phyloP scores from a whole-genome alignment of 768 basidiomycete species.

The Hygrocybe punicea region DNA sequence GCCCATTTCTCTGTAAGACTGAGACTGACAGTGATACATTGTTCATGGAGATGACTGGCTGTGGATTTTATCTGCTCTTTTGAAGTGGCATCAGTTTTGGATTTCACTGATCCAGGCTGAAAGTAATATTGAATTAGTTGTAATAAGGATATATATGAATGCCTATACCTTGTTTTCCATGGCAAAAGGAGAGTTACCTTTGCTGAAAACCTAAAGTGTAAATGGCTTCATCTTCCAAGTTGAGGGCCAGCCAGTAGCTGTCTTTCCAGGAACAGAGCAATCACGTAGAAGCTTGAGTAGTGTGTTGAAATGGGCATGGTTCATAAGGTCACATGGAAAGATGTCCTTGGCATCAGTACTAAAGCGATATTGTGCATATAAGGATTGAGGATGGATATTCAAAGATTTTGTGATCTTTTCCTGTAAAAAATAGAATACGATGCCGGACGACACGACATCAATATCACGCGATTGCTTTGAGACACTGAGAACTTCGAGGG shows the following conservation, averaged over 20 bases:
- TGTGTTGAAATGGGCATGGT: not conserved
- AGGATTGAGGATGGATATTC: not conserved
- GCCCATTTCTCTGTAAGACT: no score
- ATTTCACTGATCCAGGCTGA: not conserved
- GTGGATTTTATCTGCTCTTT: not conserved
- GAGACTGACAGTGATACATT: not conserved
- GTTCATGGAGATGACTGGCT: not conserved
- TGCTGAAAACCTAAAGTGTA: not conserved
- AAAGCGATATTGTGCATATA: slow-evolving; percentile 5
- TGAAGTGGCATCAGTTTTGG: not conserved
- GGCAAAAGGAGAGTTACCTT: slow-evolving; percentile 3
- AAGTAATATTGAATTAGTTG: not conserved
- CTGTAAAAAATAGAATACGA: no score
- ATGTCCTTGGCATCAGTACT: slow-evolving; percentile 4
- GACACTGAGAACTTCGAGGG: not conserved
- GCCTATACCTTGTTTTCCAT: not conserved
- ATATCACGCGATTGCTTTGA: not conserved
- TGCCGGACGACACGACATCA: not conserved
- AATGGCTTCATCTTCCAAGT: slow-evolving; percentile 1
- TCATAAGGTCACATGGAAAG: not conserved
- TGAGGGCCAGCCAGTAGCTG: not conserved
- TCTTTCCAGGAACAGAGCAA: not conserved
- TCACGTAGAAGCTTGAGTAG: not conserved
- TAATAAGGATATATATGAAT: not conserved
- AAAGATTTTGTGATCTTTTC: not conserved